A percentile compares a stretch with the other conserved stretches of the same genome.
These are phyloP conservation scores for Exophiala spinifera DNA, from an alignment of 2,329 filamentous ascomycete species.

Conservation along the genomic window DNA sequence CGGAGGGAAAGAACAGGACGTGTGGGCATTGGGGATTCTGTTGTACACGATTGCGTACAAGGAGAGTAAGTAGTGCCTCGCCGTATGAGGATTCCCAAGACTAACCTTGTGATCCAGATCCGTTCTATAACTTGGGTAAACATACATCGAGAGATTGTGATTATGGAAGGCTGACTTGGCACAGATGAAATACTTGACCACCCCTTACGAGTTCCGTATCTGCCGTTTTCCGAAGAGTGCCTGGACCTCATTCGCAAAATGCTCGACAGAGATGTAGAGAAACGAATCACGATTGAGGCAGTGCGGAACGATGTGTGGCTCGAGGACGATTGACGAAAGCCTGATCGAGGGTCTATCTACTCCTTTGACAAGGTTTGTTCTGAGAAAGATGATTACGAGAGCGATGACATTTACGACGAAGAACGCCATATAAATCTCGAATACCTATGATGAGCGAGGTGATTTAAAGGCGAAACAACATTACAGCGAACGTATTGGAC, in stretches of 20 bases:
- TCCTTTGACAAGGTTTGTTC: not conserved
- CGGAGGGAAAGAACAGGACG: slow-evolving; percentile 92
- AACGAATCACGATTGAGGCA: slow-evolving; percentile 79
- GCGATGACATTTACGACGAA: not conserved
- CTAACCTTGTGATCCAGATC: slow-evolving; percentile 12
- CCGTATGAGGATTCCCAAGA: not conserved
- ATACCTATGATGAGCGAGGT: not conserved
- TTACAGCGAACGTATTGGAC: not conserved
- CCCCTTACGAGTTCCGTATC: slow-evolving; percentile 79
- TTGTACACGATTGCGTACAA: slow-evolving; percentile 99
- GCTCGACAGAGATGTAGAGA: slow-evolving; percentile 84
- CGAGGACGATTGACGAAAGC: slow-evolving; percentile 25
- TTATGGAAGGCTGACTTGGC: slow-evolving; percentile 48
- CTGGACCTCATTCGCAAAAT: slow-evolving; percentile 88
- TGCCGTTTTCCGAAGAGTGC: slow-evolving; percentile 69
- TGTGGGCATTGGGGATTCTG: slow-evolving; percentile 95
- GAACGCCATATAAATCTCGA: not conserved
- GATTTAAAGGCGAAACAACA: too few relatives aligned
- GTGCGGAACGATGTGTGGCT: slow-evolving; percentile 88
- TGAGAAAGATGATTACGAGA: not conserved
- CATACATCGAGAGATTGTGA: not conserved
- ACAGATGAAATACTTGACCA: slow-evolving; percentile 92
- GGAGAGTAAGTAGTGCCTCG: slow-evolving; percentile 71
- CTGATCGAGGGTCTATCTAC: not conserved
- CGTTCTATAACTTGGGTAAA: slow-evolving; percentile 25